Evolutionary conservation across 805 yeast species (phyloP), one percentile per base, ranked within the genome.

Genomic region (Clavispora carvajalis): DNA sequence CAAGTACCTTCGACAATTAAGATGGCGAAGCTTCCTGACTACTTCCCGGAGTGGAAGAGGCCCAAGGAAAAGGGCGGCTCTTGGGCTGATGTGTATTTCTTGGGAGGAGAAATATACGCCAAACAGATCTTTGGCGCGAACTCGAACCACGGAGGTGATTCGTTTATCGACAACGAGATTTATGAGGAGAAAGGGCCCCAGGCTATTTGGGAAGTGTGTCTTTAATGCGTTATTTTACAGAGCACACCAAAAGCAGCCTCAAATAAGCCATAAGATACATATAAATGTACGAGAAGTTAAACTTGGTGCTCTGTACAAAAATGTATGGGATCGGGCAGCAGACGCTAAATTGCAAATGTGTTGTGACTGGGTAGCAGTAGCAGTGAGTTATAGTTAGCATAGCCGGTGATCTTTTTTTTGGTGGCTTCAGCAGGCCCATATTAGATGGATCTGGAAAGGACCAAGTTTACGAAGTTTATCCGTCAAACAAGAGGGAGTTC

Each of bases 31-130:
- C 74, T 79, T 59, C 95, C 96, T 0, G 98, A 91, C 41, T 90
- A 91, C 61, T 91, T 91, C 64, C 86, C 95, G 1, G 95, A 87
- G 50, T 91, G 97, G 97, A 90, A 90, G 63, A 59, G 62, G 45
- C 71, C 74, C 7, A 67, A 67, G 54, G 71, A 64, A 22, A 52
- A 44, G 33, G 62, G 64, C 28, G 89, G 91, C 1, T 82, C 83
- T 21, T 69, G 74, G 75, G 80, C 82, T 43, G 89, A 86, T 50
- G 77, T 82, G 23, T 73, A 79, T 43, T 87, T 90, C 56, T 65
- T 90, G 46, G 98, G 98, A 2, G 95, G 85, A 2, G 86, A 88
- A 61, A 85, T 90, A 36, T 82, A 87, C 33, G 79, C 95, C 15
- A 88, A 86, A 61, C 96, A 88, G 65, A 77, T 86, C 11, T 90